Evolutionary conservation across 1,284 basidiomycete genomes (phyloP).

Genomic region (Crucibulum parvulum): DNA sequence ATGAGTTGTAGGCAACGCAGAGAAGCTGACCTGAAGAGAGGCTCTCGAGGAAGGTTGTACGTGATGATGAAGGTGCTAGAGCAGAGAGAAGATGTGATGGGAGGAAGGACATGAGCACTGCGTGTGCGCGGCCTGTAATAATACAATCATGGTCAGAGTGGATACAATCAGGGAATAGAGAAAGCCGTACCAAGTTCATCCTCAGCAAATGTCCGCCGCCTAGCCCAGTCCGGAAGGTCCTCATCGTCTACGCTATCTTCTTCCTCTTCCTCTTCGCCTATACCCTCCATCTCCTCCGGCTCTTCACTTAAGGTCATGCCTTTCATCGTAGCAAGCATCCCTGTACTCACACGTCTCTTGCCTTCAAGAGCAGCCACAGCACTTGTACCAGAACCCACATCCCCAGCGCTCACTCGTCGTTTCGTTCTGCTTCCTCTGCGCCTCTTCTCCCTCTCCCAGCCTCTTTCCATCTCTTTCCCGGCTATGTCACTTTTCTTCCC

Average conservation of each 20-base stretch:
- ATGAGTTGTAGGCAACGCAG: slow-evolving; percentile 82
- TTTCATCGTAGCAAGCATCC: slow-evolving; percentile 57
- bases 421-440: slow-evolving; percentile 45
- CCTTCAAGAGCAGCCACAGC: slow-evolving; percentile 19
- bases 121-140: slow-evolving; percentile 62
- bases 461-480: slow-evolving; percentile 59
- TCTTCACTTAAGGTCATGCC: slow-evolving; percentile 62
- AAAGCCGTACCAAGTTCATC: slow-evolving; percentile 61
- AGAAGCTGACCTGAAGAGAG: slow-evolving; percentile 83
- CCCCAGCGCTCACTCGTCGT: slow-evolving; percentile 59
- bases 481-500: slow-evolving; percentile 47
- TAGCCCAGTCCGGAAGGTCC: slow-evolving; percentile 79
- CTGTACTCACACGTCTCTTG: slow-evolving; percentile 60
- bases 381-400: slow-evolving; percentile 34
- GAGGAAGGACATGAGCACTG: slow-evolving; percentile 64
- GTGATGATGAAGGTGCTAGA: slow-evolving; percentile 48
- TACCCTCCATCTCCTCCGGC: slow-evolving; percentile 56
- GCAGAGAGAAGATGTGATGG: slow-evolving; percentile 51
- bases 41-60: slow-evolving; percentile 54
- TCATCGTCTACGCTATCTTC: slow-evolving; percentile 62
- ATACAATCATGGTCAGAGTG: slow-evolving; percentile 4
- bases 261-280: slow-evolving; percentile 55
- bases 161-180: slow-evolving; percentile 7
- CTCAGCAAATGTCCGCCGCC: slow-evolving; percentile 55
- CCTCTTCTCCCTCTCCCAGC: slow-evolving; percentile 52